A percentile compares a stretch with the other conserved stretches of the same genome.
Conservation (phyloP, 139 green algal genomes). For the Picochlorum sp. region DNA sequence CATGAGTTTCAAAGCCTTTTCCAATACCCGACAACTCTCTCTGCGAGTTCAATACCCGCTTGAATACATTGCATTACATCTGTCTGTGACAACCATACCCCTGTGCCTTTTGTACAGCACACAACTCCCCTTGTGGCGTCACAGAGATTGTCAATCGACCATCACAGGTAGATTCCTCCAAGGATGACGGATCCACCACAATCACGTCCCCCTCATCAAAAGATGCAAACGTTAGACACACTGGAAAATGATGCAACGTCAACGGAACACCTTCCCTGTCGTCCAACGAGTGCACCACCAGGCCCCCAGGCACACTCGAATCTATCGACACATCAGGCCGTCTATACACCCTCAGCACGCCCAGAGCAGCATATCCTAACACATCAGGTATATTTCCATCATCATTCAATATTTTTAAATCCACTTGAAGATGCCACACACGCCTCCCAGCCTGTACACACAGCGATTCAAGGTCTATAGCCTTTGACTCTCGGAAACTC, state of each 20-base stretch:
- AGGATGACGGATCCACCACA: slow-evolving; percentile 62
- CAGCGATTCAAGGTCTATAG: slow-evolving; percentile 80
- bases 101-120: slow-evolving; percentile 63
- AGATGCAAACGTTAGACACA: slow-evolving; percentile 71
- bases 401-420: slow-evolving; percentile 70
- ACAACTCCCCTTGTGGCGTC: slow-evolving; percentile 61
- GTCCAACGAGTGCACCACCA: slow-evolving; percentile 49
- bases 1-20: slow-evolving; percentile 46
- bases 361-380: slow-evolving; percentile 57
- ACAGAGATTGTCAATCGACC: slow-evolving; percentile 37
- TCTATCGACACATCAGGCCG: slow-evolving; percentile 57
- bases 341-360: slow-evolving; percentile 66
- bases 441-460: slow-evolving; percentile 65
- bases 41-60: slow-evolving; percentile 23
- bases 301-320: slow-evolving; percentile 15
- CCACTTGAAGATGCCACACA: slow-evolving; percentile 70
- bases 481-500: slow-evolving; percentile 55
- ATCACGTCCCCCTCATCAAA: slow-evolving; percentile 55
- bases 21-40: slow-evolving; percentile 38
- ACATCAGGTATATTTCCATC: slow-evolving; percentile 78
- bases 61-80: slow-evolving; percentile 41
- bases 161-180: slow-evolving; percentile 56
- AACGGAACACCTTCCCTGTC: slow-evolving; percentile 71
- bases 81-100: slow-evolving; percentile 40
- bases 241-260: slow-evolving; percentile 77